Base-by-base conservation (phyloP, 1,139 yeast genomes). In the Tardiomyces depauwii region DNA sequence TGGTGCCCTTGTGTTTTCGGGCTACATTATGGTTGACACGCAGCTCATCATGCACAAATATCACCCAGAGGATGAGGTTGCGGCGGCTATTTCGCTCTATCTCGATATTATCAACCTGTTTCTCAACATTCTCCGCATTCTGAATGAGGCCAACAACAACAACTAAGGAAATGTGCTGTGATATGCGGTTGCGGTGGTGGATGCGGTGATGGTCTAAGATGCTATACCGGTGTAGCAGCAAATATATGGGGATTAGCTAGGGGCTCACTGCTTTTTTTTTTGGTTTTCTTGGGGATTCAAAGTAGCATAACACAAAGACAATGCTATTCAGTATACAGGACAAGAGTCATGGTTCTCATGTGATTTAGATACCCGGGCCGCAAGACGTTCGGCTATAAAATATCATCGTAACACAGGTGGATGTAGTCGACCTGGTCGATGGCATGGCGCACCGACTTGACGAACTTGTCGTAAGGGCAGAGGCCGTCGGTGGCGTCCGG, bases 11-110 rank as follows among this genome's bases (percentile, higher is more conserved):
- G 66, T 87, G 6, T 88, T 87, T 64, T 71, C 83, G 19, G 75
- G 80, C 9, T 87, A 83, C 61, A 76, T 87, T 47, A 65, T 87
- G 47, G 77, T 86, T 45, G 96, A 87, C 62, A 87, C 95, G 25
- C 95, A 87, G 65, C 65, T 78, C 53, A 76, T 91, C 45, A 74
- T 87, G 77, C 82, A 85, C 58, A 82, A 80, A 49, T 82, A 76
- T 56, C 84, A 83, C 59, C 82, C 93, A 50, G 96, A 85, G 54
- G 96, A 88, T 56, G 95, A 86, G 56, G 74, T 89, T 18, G 78
- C 83, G 27, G 87, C 94, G 44, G 78, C 93, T 16, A 78, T 87
- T 59, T 69, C 77, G 52, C 73, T 87, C 50, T 87, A 87, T 63
- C 73, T 87, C 70, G 96, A 87, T 61, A 74, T 87, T 43, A 70